phyloP scores from a whole-genome alignment of 2,329 filamentous ascomycete genomes.

The Trichoderma cornu-damae region DNA sequence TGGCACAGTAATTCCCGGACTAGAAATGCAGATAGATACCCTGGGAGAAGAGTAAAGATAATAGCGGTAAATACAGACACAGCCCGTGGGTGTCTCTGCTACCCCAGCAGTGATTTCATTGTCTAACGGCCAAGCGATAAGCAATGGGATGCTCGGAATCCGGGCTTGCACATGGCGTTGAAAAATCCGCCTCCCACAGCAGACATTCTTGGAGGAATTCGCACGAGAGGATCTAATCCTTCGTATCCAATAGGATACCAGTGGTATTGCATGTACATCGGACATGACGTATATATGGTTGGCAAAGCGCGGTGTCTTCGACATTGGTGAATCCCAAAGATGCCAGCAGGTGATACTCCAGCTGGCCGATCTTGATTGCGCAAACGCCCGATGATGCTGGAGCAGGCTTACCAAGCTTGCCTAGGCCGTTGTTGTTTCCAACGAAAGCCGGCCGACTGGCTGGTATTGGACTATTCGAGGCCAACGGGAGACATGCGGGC shows the following conservation, averaged over 20 bases:
- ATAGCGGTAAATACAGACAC: too few species aligned
- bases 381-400: not conserved
- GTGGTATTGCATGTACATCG: not conserved
- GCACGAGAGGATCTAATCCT: not conserved
- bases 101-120: not conserved
- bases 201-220: not conserved
- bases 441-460: not conserved
- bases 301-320: not conserved
- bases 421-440: not conserved
- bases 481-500: not conserved
- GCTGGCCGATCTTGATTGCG: slow-evolving; percentile 13
- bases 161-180: too few species aligned
- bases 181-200: not conserved
- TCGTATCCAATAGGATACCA: not conserved
- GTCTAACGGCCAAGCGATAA: not conserved
- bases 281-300: not conserved
- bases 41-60: too few species aligned
- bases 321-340: slow-evolving; percentile 3
- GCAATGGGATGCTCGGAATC: not conserved
- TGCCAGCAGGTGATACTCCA: not conserved
- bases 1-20: not conserved
- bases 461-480: not conserved
- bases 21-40: too few species aligned
- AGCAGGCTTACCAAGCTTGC: not conserved
- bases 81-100: too few species aligned